Conservation (phyloP, 1,284 basidiomycete genomes). For the Ganoderma sinense region DNA sequence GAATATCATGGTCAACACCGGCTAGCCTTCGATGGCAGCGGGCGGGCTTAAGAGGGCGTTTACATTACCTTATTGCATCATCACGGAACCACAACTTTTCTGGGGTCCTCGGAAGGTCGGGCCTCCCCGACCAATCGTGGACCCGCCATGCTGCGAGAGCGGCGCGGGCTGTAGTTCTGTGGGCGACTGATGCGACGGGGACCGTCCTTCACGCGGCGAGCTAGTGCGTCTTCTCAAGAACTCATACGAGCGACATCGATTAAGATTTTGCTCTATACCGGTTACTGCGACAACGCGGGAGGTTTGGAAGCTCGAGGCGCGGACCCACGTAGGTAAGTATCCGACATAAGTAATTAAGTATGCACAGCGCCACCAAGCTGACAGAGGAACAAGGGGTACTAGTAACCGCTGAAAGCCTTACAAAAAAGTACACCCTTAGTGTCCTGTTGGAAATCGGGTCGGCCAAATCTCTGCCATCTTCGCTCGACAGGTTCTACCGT, state of each 20-base stretch:
- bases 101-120: slow-evolving; percentile 13
- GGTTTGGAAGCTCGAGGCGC: no score
- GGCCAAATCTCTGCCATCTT: not conserved
- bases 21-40: not conserved
- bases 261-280: not conserved
- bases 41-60: not conserved
- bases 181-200: not conserved
- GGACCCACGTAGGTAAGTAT: no score
- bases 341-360: no score
- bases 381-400: not conserved
- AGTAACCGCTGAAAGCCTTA: not conserved
- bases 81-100: slow-evolving; percentile 9
- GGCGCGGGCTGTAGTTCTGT: not conserved
- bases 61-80: not conserved
- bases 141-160: slow-evolving; percentile 2
- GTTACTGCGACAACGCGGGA: no score
- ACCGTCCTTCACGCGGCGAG: not conserved
- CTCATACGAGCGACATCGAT: not conserved
- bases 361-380: not conserved
- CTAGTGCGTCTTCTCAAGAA: not conserved
- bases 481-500: not conserved
- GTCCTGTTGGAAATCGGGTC: not conserved
- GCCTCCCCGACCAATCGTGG: slow-evolving; percentile 9
- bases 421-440: not conserved
- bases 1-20: not conserved